Conservation (phyloP, 306 rosid species). For the Casuarina glauca region DNA sequence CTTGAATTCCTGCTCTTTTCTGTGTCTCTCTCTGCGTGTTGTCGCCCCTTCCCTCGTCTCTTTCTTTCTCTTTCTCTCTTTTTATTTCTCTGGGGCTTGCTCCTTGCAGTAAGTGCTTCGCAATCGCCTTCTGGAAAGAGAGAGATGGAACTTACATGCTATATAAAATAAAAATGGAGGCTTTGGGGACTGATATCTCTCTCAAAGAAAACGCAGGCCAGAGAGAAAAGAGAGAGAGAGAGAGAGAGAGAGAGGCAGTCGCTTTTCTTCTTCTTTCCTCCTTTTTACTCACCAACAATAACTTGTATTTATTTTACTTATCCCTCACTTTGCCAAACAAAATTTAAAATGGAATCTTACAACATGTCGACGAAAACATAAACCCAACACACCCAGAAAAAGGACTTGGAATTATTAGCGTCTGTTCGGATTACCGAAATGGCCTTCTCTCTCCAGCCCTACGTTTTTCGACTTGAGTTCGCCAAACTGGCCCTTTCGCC, state of each 20-base stretch:
- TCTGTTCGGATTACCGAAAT: constrained; percentile 26
- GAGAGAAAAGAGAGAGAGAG: constrained; percentile 24
- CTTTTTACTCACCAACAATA: constrained; percentile 54
- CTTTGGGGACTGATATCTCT: constrained; percentile 50
- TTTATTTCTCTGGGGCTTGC: constrained; percentile 36
- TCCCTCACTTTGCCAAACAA: constrained; percentile 21
- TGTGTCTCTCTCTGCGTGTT: constrained; percentile 37
- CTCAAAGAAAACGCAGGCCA: constrained; percentile 44
- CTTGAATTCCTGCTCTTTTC: constrained; percentile 34
- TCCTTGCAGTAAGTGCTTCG: constrained; percentile 47
- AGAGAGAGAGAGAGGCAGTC: constrained; percentile 54
- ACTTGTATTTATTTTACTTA: constrained; percentile 25
- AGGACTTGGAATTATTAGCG: constrained; percentile 12
- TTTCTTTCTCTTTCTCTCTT: constrained; percentile 65
- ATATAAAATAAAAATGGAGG: constrained; percentile 48
- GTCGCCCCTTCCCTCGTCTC: constrained; percentile 64
- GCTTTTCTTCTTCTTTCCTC: constrained; percentile 55
- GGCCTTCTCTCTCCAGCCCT: constrained; percentile 10
- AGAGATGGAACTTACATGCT: constrained; percentile 34
- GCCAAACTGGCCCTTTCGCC: constrained; percentile 24
- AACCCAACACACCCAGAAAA: background rate
- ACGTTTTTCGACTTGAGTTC: constrained; percentile 23
- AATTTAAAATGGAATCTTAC: background rate
- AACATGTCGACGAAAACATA: constrained; percentile 12
- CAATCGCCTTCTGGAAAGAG: constrained; percentile 67